These are phyloP conservation scores for Prunus padus DNA, from an alignment of 306 rosid species.

Conservation along the genomic window DNA sequence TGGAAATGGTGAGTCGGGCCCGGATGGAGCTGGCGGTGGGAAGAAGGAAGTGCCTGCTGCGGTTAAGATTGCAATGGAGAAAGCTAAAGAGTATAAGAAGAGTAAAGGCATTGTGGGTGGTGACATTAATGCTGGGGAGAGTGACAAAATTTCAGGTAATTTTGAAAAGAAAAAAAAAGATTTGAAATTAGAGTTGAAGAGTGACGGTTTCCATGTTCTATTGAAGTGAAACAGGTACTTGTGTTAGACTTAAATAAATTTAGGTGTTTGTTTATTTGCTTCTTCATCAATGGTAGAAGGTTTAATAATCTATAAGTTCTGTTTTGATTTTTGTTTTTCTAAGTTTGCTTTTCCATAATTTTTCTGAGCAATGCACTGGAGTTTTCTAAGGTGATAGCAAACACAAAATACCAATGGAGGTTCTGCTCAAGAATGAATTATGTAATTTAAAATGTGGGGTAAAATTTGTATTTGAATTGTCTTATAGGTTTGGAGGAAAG, in stretches of 20 bases:
- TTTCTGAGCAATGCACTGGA: neutral
- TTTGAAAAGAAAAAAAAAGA: neutral
- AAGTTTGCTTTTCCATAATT: neutral
- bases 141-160: conserved; percentile 39
- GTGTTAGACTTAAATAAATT: neutral
- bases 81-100: conserved; percentile 51
- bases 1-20: conserved; percentile 18
- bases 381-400: conserved; percentile 2
- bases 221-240: no score
- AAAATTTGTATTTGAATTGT: conserved; percentile 28
- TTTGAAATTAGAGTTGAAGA: neutral
- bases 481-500: conserved; percentile 42
- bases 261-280: neutral
- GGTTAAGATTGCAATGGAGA: conserved; percentile 57
- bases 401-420: neutral
- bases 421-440: neutral
- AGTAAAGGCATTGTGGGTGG: conserved; percentile 26
- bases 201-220: no score
- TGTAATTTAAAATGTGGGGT: conserved; percentile 21
- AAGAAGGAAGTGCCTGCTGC: conserved; percentile 45
- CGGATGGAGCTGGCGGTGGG: conserved; percentile 22
- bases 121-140: conserved; percentile 5
- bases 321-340: neutral
- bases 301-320: neutral
- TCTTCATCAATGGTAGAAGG: neutral